Base-by-base conservation (phyloP, 768 basidiomycete species). In the Hericium alpestre region DNA sequence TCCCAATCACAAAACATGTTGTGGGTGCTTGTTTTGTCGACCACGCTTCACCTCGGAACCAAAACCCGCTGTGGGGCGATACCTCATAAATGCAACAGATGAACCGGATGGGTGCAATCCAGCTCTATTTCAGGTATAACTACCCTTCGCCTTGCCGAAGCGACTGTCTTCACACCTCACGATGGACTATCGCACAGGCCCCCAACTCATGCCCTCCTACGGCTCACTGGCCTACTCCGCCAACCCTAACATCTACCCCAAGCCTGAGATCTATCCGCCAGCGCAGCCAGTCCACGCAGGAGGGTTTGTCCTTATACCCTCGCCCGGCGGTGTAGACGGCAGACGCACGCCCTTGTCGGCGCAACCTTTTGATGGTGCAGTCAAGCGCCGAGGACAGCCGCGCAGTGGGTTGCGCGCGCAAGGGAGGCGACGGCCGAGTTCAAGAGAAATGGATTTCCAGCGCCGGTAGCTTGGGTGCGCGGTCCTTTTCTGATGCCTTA, bases 401-500 rank as follows among this genome's bases (percentile, higher is more conserved):
- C 52, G 25, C 61, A 61, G 38, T 61, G 61, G 61, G 54, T 48
- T 22, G 56, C 56, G 3, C 56, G 57, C 1, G 59, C 61, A 37
- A 52, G 52, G 10, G 50, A 55, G 40, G 54, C 50, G 7, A 57
- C 61, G 11, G 20, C 50, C 9, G 55, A 60, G 16, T 60, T 54
- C 18, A 59, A 54, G 41, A 43, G 48, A 20, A 55, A 47, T 25
- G 61, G 61, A 13, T 62, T 46, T 18, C 51, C 56, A 38, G 61
- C 59, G 11, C 59, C 61, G 9, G 23, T 62, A 37, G 61, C 59
- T 38, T 62, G 61, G 61, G 61, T 61, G 50, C 22, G 52, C 7
- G n/a, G 25, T 13, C 27, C 41, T 27, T 16, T 32, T 6, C 41
- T 22, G 20, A 43, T 43, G 3, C 5, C 18, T 11, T 16, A 39